phyloP scores from a whole-genome alignment of 129 eudicot species.

The Rutidosis leptorrhynchoides region DNA sequence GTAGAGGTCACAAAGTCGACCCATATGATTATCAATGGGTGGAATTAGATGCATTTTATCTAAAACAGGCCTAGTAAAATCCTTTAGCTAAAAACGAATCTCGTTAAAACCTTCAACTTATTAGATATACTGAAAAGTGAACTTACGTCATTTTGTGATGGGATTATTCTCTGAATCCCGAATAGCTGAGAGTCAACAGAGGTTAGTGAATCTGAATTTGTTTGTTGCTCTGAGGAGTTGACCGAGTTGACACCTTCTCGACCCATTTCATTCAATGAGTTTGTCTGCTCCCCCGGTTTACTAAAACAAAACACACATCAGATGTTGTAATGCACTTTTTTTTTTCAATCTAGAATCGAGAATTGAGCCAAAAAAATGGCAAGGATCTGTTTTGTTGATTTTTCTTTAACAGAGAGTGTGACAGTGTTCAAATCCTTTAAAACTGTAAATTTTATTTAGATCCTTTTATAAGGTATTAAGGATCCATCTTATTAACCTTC shows the following conservation, averaged over 20 bases:
- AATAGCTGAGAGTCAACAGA: conserved; percentile 27
- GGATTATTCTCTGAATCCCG: conserved; percentile 48
- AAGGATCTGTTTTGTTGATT: not conserved
- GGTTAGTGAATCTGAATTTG: conserved; percentile 19
- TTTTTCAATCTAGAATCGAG: not conserved
- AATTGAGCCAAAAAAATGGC: not conserved
- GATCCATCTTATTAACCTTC: not conserved
- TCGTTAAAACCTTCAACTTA: not conserved
- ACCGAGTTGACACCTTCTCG: conserved; percentile 28
- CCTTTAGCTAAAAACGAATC: not conserved
- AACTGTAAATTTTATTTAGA: not conserved
- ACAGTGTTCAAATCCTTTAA: not conserved
- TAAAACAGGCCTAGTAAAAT: not conserved
- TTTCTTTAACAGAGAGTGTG: not conserved
- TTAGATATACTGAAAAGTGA: not conserved
- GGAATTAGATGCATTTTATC: not conserved
- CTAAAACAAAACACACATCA: conserved; percentile 27
- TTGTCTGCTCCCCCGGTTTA: conserved; percentile 31
- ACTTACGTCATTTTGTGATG: conserved; percentile 50
- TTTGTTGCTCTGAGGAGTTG: conserved; percentile 21
- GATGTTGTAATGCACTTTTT: conserved; percentile 5
- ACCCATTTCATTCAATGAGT: conserved; percentile 30
- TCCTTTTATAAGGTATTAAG: not conserved
- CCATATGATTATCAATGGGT: not conserved
- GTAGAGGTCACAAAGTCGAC: not conserved